Percentiles rank a stretch among this genome's conserved stretches.
Evolutionary conservation across 352 stramenopile genomes (phyloP).

Genomic region (Pythium guiyangense): DNA sequence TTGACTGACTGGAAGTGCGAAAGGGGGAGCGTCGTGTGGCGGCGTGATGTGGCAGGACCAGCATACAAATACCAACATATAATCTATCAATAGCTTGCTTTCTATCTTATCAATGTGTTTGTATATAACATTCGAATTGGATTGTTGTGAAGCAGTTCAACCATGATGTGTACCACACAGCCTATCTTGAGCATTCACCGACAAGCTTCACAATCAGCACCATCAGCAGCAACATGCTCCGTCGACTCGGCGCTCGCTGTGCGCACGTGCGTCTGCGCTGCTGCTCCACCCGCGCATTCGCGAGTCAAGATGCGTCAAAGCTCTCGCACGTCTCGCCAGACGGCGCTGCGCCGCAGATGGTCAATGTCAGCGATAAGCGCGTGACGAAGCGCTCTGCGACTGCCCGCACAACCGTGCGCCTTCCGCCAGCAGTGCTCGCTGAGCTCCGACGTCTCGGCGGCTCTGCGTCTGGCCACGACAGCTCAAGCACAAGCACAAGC

Average conservation of each 20-base stretch:
- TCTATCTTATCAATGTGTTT: too few relatives aligned
- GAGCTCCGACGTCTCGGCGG: constrained; percentile 44
- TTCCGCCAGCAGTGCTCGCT: constrained; percentile 79
- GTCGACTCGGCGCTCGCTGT: neutral
- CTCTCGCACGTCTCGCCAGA: constrained; percentile 56
- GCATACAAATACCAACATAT: neutral
- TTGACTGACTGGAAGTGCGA: neutral
- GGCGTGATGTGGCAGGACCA: neutral
- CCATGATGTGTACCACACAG: too few relatives aligned
- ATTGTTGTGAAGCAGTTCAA: too few relatives aligned
- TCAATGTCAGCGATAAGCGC: constrained; percentile 87
- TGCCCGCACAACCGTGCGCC: constrained; percentile 78
- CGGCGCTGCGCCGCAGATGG: constrained; percentile 70
- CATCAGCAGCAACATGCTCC: neutral
- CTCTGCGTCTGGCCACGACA: neutral
- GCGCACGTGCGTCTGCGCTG: neutral
- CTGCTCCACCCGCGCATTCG: neutral
- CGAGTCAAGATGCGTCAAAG: constrained; percentile 16
- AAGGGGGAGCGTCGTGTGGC: neutral
- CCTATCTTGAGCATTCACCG: too few relatives aligned
- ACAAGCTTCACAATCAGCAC: too few relatives aligned
- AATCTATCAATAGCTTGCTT: too few relatives aligned
- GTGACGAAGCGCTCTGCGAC: constrained; percentile 79
- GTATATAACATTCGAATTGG: too few relatives aligned
- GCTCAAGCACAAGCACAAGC: neutral